A percentile compares a stretch with the other conserved stretches of the same genome.
Evolutionary conservation across 2,329 filamentous ascomycete species (phyloP).

Genomic region (Falciphora oryzae): DNA sequence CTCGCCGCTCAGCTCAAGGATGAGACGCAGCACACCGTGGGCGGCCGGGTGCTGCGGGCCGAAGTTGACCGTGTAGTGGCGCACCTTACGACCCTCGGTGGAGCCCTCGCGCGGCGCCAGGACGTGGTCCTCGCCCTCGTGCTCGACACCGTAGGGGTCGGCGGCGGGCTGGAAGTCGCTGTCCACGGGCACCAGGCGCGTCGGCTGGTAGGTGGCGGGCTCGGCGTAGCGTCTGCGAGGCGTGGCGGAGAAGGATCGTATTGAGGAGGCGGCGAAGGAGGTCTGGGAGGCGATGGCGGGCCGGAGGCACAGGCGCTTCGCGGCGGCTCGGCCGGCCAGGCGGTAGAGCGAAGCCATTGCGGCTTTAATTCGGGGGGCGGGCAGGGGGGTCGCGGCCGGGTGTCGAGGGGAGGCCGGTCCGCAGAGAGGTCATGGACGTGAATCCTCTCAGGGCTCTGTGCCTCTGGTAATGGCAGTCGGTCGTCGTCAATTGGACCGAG

Average conservation of each 20-base stretch:
- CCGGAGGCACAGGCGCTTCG: constrained; percentile 56
- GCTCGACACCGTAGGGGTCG: constrained; percentile 42
- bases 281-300: constrained; percentile 22
- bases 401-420: constrained; percentile 18
- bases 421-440: constrained; percentile 3
- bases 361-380: constrained; percentile 15
- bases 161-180: constrained; percentile 51
- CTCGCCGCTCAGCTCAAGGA: constrained; percentile 96
- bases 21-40: constrained; percentile 94
- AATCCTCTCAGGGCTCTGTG: constrained; percentile 19
- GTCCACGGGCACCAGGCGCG: constrained; percentile 60
- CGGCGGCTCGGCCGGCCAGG: constrained; percentile 63
- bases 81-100: constrained; percentile 70
- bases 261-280: constrained; percentile 21
- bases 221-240: constrained; percentile 57
- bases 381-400: constrained; percentile 23
- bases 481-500: constrained; percentile 1
- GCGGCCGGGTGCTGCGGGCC: constrained; percentile 97
- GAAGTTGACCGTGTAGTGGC: constrained; percentile 99
- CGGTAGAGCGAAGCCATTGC: constrained; percentile 69
- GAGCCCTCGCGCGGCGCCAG: constrained; percentile 42
- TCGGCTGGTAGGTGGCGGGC: constrained; percentile 45
- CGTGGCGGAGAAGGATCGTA: constrained; percentile 62
- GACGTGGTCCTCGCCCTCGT: constrained; percentile 28
- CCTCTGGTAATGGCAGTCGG: background rate